Conservation (phyloP, 179 eudicot species). For the Corrigiola litoralis region DNA sequence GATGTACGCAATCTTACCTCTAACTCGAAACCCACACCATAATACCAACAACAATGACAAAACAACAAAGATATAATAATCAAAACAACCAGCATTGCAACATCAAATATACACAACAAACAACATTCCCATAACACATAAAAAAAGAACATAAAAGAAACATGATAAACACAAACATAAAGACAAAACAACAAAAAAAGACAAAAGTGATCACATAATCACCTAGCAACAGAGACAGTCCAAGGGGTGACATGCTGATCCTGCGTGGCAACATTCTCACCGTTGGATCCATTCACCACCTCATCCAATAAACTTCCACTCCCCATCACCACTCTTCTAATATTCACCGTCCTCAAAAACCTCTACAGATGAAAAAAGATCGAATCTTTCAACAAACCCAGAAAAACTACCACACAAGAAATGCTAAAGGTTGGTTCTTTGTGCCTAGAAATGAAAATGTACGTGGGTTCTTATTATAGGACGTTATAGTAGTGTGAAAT, state of each 20-base stretch:
- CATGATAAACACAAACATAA: too few species aligned
- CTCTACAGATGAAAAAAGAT: conserved; percentile 17
- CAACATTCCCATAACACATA: too few species aligned
- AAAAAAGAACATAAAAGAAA: not conserved
- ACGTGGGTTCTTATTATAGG: conserved; percentile 16
- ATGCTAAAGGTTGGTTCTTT: conserved; percentile 2
- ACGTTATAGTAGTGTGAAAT: not conserved
- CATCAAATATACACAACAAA: not conserved
- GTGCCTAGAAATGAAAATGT: not conserved
- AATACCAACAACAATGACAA: too few species aligned
- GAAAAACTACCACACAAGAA: not conserved
- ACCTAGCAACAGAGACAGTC: conserved; percentile 80
- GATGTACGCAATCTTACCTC: not conserved
- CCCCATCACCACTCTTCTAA: conserved; percentile 6
- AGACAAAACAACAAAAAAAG: not conserved
- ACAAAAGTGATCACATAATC: not conserved
- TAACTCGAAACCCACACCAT: too few species aligned
- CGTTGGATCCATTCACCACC: conserved; percentile 26
- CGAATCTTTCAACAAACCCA: conserved; percentile 16
- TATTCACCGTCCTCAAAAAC: not conserved
- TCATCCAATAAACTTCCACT: conserved; percentile 28
- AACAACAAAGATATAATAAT: too few species aligned
- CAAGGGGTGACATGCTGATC: conserved; percentile 78
- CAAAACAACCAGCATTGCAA: too few species aligned
- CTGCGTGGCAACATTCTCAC: conserved; percentile 74